These are phyloP conservation scores for Singerocomus rubriflavus DNA, from an alignment of 1,284 basidiomycete genomes.

Conservation along the genomic window DNA sequence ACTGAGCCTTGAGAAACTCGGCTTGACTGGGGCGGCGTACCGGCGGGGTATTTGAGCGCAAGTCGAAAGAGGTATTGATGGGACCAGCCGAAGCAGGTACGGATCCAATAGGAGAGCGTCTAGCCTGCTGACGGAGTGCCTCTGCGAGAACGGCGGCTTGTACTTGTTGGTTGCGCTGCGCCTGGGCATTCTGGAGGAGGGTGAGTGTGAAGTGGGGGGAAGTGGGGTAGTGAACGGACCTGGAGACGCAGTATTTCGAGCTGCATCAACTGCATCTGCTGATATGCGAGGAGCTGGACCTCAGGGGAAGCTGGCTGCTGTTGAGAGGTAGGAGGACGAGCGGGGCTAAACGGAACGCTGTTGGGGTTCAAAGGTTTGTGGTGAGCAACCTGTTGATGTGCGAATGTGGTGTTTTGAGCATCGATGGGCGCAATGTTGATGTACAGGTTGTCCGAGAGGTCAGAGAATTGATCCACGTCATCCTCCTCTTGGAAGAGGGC, in stretches of 20 bases:
- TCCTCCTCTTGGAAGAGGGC: constrained; percentile 48
- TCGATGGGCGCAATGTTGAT: constrained; percentile 64
- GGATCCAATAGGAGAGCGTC: constrained; percentile 48
- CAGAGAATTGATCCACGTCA: constrained; percentile 56
- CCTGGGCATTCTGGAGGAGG: constrained; percentile 34
- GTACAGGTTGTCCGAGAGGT: constrained; percentile 48
- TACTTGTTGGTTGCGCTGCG: constrained; percentile 38
- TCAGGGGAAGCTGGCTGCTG: constrained; percentile 40
- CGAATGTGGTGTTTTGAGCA: constrained; percentile 58
- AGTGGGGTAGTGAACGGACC: constrained; percentile 41
- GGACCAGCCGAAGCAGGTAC: constrained; percentile 70
- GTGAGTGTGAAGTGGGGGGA: neutral
- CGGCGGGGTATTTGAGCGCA: constrained; percentile 51
- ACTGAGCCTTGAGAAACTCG: constrained; percentile 58
- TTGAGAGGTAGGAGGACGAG: constrained; percentile 34
- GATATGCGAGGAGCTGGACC: constrained; percentile 52
- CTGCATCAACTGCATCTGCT: constrained; percentile 78
- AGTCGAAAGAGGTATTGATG: constrained; percentile 58
- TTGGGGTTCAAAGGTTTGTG: constrained; percentile 52
- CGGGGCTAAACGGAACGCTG: constrained; percentile 54
- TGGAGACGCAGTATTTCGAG: constrained; percentile 76
- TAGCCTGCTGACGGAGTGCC: constrained; percentile 61
- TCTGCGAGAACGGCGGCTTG: constrained; percentile 53
- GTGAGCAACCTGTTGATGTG: constrained; percentile 50
- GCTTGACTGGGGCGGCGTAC: constrained; percentile 63